Evolutionary conservation across 768 basidiomycete species (phyloP), one percentile per base, ranked within the genome.

Genomic region (Tulasnella sp.): DNA sequence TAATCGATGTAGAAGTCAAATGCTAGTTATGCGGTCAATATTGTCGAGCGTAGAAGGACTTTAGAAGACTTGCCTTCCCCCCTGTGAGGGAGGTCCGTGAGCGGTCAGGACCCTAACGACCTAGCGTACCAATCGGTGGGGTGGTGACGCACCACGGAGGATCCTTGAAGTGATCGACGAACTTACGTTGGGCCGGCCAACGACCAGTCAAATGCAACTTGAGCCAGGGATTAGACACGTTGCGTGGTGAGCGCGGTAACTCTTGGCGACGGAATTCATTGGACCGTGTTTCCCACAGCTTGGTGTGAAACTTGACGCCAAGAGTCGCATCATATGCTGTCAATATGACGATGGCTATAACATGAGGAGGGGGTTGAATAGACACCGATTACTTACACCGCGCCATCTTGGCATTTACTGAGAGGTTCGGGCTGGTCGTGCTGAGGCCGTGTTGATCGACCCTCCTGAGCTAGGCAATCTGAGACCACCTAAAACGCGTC

Each of bases 161-260:
- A 22, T 88, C 87, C 34, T 82, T 76, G 26, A 88, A 36, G 88
- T 82, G 75, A 88, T 86, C 0, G 88, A 87, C 0, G 86, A 86
- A 0, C 86, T 80, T 2, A 88, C 83, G 34, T 42, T 26, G 17
- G 41, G 42, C 42, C 47, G 44, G n/a, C 39, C 29, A 9, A 69
- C 7, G 9, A 78, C 87, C 87, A 88, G 12, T 86, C 84, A 32
- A 86, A 74, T 2, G 86, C 80, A 8, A 87, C 78, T 35, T 69
- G 68, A 69, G 42, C 68, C 68, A 69, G 44, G 68, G 39, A 47
- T 26, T 47, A 39, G 3, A 11, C 11, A 16, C 42, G n/a, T 40
- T 19, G 3, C 37, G 1, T 1, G 66, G 36, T 36, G 26, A 67
- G 36, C 8, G 14, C 3, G 11, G 66, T 36, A 36, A 66, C 64